These are phyloP conservation scores for Eutrema japonicum DNA, from an alignment of 345 rosid genomes.

Conservation along the genomic window DNA sequence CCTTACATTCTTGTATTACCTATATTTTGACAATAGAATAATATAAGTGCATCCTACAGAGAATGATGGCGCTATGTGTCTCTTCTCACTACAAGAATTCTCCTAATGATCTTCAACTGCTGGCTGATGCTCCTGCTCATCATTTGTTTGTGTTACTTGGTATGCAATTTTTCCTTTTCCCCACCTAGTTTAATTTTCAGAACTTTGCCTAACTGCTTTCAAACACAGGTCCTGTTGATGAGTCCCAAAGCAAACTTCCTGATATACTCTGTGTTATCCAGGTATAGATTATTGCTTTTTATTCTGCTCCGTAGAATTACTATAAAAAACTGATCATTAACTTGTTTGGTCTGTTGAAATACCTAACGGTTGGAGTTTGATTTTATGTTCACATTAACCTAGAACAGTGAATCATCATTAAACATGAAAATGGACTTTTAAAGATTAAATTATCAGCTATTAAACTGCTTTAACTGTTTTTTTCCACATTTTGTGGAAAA, in stretches of 20 bases:
- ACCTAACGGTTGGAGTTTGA: conserved; percentile 5
- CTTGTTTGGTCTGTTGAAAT: conserved; percentile 19
- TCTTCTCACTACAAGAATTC: conserved; percentile 98
- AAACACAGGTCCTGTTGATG: conserved; percentile 89
- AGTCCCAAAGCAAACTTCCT: conserved; percentile 81
- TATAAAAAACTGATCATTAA: not conserved
- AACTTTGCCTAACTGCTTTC: conserved; percentile 30
- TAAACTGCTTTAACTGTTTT: conserved; percentile 22
- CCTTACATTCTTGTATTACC: not conserved
- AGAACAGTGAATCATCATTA: not conserved
- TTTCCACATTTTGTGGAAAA: not conserved
- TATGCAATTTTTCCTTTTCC: conserved; percentile 38
- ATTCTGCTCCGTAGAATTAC: not conserved
- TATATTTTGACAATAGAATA: conserved; percentile 27
- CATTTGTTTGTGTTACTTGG: conserved; percentile 94
- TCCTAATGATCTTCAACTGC: conserved; percentile 91
- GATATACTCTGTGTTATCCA: conserved; percentile 95
- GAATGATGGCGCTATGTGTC: conserved; percentile 96
- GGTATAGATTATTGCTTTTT: conserved; percentile 50
- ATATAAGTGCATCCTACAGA: conserved; percentile 57
- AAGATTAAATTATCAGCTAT: conserved; percentile 1
- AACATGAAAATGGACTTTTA: conserved; percentile 10
- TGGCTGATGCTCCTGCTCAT: conserved; percentile 99
- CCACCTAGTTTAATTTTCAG: conserved; percentile 18
- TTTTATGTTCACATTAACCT: conserved; percentile 4